Evolutionary conservation across 805 yeast genomes (phyloP).

Genomic region (Wickerhamiella domercqiae): DNA sequence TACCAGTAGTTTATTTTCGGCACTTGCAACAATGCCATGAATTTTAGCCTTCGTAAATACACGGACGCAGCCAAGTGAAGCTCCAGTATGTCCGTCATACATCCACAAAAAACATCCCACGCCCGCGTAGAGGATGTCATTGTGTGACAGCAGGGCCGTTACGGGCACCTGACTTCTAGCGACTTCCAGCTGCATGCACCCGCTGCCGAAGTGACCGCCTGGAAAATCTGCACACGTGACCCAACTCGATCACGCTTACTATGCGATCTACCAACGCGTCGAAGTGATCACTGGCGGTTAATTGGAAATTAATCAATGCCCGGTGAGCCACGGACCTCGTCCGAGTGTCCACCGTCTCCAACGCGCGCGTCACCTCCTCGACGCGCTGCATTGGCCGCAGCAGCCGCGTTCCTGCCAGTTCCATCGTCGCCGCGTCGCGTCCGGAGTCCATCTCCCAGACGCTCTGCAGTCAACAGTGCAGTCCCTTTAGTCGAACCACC

Average conservation of each 20-base stretch:
- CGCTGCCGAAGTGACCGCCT: too few species aligned
- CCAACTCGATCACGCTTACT: too few species aligned
- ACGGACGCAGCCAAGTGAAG: conserved; percentile 27
- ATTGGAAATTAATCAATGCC: too few species aligned
- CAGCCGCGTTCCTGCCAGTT: neutral
- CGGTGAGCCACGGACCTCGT: too few species aligned
- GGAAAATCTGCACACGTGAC: too few species aligned
- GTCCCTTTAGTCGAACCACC: too few species aligned
- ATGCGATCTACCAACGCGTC: too few species aligned
- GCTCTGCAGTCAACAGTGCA: too few species aligned
- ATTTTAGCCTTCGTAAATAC: conserved; percentile 63
- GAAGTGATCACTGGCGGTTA: too few species aligned
- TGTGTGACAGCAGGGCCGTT: conserved; percentile 38
- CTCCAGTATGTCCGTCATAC: conserved; percentile 31
- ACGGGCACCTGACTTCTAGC: conserved; percentile 44
- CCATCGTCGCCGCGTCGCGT: too few species aligned
- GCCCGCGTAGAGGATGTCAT: conserved; percentile 39
- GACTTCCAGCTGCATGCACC: too few species aligned
- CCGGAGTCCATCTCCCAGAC: too few species aligned
- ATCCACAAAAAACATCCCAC: conserved; percentile 54
- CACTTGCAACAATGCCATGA: conserved; percentile 47
- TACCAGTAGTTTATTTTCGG: conserved; percentile 26
- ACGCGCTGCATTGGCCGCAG: neutral
- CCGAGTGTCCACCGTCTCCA: conserved; percentile 1
- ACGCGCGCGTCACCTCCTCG: conserved; percentile 1